A percentile compares a stretch with the other conserved stretches of the same genome.
These are phyloP conservation scores for Cladorrhinum sp. DNA, from an alignment of 2,329 filamentous ascomycete species.

Conservation along the genomic window DNA sequence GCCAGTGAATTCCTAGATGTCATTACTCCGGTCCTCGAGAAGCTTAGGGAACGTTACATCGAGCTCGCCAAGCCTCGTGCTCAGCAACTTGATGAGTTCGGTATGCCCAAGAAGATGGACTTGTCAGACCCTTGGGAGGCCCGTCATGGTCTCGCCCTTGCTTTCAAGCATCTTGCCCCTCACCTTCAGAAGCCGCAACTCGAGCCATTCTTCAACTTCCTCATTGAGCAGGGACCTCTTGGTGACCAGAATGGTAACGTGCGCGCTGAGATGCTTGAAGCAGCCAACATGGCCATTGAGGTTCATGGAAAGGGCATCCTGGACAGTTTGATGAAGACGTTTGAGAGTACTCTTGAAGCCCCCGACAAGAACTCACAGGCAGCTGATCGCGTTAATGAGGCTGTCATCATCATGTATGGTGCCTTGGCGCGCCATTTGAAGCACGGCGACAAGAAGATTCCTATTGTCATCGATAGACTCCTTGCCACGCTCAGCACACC, in stretches of 20 bases:
- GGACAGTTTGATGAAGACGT: slow-evolving; percentile 86
- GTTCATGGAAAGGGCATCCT: slow-evolving; percentile 77
- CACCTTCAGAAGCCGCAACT: slow-evolving; percentile 67
- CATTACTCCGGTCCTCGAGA: slow-evolving; percentile 60
- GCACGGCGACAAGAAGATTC: slow-evolving; percentile 80
- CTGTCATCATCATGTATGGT: slow-evolving; percentile 95
- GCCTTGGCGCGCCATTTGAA: slow-evolving; percentile 85
- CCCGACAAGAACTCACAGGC: slow-evolving; percentile 78
- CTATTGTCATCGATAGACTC: slow-evolving; percentile 81
- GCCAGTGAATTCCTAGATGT: slow-evolving; percentile 58
- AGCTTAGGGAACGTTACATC: slow-evolving; percentile 68
- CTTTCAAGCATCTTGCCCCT: slow-evolving; percentile 77
- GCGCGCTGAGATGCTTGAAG: slow-evolving; percentile 86
- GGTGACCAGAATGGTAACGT: slow-evolving; percentile 76
- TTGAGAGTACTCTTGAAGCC: slow-evolving; percentile 82
- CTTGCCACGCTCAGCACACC: slow-evolving; percentile 87
- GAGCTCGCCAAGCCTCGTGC: slow-evolving; percentile 79
- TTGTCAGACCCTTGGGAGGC: slow-evolving; percentile 87
- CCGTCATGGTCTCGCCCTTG: slow-evolving; percentile 82
- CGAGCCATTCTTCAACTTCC: slow-evolving; percentile 75
- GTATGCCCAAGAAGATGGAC: slow-evolving; percentile 89
- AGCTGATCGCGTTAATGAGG: slow-evolving; percentile 90
- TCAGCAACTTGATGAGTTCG: slow-evolving; percentile 85
- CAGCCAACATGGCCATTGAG: slow-evolving; percentile 77
- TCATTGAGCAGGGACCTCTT: slow-evolving; percentile 84